Conservation (phyloP, 2,329 filamentous ascomycete genomes). For the Colletotrichum filicis region DNA sequence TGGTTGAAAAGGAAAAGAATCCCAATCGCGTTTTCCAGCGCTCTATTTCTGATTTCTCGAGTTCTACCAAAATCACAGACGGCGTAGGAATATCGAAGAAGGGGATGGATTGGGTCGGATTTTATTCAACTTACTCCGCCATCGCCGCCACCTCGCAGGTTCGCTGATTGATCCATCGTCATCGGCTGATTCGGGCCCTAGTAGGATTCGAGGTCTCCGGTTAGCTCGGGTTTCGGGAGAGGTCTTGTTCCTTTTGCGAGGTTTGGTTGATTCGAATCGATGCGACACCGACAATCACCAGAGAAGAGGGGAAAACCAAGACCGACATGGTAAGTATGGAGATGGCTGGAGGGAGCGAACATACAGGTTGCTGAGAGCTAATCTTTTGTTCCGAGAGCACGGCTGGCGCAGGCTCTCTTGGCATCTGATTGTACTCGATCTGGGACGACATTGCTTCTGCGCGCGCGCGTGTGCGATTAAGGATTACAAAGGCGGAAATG, state of each 20-base stretch:
- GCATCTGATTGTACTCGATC: conserved; percentile 42
- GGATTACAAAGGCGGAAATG: neutral
- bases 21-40: conserved; percentile 20
- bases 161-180: conserved; percentile 42
- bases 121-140: conserved; percentile 45
- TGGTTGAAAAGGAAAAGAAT: neutral
- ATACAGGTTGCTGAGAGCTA: conserved; percentile 49
- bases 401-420: conserved; percentile 45
- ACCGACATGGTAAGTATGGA: neutral
- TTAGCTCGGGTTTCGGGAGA: neutral
- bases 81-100: neutral
- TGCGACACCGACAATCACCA: neutral
- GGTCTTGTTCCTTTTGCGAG: no score
- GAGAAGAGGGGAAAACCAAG: neutral
- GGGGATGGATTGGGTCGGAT: neutral
- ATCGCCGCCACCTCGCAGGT: conserved; percentile 44
- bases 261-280: neutral
- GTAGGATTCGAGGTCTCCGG: neutral
- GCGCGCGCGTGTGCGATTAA: neutral
- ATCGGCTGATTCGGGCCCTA: conserved; percentile 49
- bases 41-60: neutral
- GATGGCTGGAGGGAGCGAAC: conserved; percentile 36
- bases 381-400: conserved; percentile 40
- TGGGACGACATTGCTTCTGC: conserved; percentile 8
- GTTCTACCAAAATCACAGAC: neutral